These are phyloP conservation scores for Phytophthora fragariaefolia DNA, from an alignment of 352 stramenopile species.

Conservation along the genomic window DNA sequence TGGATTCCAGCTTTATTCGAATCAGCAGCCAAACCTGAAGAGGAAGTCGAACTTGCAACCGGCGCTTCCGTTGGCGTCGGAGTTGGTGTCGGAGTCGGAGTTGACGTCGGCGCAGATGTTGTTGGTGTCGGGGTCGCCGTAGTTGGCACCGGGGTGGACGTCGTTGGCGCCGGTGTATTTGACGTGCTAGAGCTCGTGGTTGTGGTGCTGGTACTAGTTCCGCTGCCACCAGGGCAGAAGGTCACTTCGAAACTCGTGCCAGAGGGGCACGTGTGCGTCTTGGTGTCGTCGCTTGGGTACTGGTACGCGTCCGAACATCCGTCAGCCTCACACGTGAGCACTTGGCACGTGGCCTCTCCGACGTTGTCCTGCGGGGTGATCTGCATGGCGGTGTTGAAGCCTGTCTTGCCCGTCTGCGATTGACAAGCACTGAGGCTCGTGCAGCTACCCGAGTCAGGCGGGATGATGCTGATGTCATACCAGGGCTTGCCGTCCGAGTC, in stretches of 20 bases:
- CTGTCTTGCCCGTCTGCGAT: conserved; percentile 50
- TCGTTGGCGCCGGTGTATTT: conserved; percentile 27
- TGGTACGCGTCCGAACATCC: conserved; percentile 65
- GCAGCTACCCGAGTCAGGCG: conserved; percentile 49
- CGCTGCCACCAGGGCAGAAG: conserved; percentile 64
- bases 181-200: conserved; percentile 27
- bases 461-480: conserved; percentile 71
- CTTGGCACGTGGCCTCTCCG: conserved; percentile 46
- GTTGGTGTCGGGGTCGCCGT: conserved; percentile 33
- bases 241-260: conserved; percentile 66
- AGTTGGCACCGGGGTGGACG: conserved; percentile 20
- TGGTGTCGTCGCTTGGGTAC: conserved; percentile 65
- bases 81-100: conserved; percentile 29
- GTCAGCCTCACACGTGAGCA: conserved; percentile 55
- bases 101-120: conserved; percentile 27
- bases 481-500: conserved; percentile 48
- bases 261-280: conserved; percentile 63
- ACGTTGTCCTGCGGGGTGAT: conserved; percentile 56
- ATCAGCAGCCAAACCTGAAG: conserved; percentile 8
- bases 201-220: conserved; percentile 38
- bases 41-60: conserved; percentile 20
- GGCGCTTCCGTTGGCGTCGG: conserved; percentile 34
- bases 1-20: conserved; percentile 22
- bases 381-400: conserved; percentile 70
- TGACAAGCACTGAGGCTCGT: conserved; percentile 54